phyloP scores from a whole-genome alignment of 2,329 filamentous ascomycete species.

The Helotiales sp. region DNA sequence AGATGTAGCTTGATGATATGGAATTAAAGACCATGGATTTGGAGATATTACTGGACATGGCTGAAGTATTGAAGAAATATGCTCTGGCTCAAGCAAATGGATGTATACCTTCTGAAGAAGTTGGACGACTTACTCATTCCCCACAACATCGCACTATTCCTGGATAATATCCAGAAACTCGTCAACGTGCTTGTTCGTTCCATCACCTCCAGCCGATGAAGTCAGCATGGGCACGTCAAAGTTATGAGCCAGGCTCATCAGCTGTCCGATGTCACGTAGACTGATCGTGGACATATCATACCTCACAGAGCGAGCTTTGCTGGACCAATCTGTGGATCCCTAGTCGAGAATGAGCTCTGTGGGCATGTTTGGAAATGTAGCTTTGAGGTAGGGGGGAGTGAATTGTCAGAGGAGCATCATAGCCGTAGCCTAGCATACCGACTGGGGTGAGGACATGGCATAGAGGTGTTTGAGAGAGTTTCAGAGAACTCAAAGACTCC shows the following conservation, averaged over 20 bases:
- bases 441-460: conserved; percentile 53
- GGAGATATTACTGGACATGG: conserved; percentile 48
- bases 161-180: conserved; percentile 48
- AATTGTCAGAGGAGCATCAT: conserved; percentile 45
- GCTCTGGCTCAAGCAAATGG: conserved; percentile 10
- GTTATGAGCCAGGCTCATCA: conserved; percentile 45
- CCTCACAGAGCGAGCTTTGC: conserved; percentile 49
- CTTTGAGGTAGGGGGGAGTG: conserved; percentile 23
- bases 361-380: conserved; percentile 38
- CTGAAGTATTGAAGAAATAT: conserved; percentile 43
- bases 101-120: no score
- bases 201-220: conserved; percentile 54
- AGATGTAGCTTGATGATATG: no score
- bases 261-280: conserved; percentile 52
- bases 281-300: conserved; percentile 48
- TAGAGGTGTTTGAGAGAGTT: conserved; percentile 30
- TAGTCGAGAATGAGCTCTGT: conserved; percentile 46
- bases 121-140: conserved; percentile 23
- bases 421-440: conserved; percentile 56
- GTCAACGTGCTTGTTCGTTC: conserved; percentile 50
- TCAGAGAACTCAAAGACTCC: no score
- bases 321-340: conserved; percentile 47
- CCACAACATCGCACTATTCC: conserved; percentile 42
- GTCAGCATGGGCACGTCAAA: conserved; percentile 50
- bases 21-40: no score